Base-by-base conservation (phyloP, 768 basidiomycete species). In the Hydnum rufescens region DNA sequence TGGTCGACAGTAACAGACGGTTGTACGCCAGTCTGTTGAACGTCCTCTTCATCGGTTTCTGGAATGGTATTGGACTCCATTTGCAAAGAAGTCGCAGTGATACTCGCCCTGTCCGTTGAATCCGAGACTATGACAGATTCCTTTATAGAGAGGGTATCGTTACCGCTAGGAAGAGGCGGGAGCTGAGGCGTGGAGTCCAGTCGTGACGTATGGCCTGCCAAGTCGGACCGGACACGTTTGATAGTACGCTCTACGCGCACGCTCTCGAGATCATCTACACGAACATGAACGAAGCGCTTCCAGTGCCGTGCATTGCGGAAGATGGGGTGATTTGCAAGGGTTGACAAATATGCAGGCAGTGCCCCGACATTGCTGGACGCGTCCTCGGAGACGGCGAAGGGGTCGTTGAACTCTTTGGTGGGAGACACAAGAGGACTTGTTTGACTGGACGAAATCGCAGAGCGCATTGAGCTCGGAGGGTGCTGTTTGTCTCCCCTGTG, bases 211-310 rank as follows among this genome's bases (percentile, higher is more conserved):
- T 89, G 85, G 6, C 78, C 78, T 5, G 82, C 84, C 22, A 87
- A 68, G 66, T 92, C 88, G 43, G 82, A 86, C 52, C 85, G 70
- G 19, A 86, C 83, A 28, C 84, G 77, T 68, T 88, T 87, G 66
- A 90, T 82, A 3, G 87, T 82, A 57, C 85, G 73, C 67, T 90
- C 86, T 36, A 83, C 78, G 42, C 87, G 77, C 4, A 80, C 79
- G 58, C 85, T 88, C 68, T 90, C 80, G 49, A 92, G 65, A 64
- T 93, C 89, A 60, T 92, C 88, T 2, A 78, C 81, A 53, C 88
- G 74, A 4, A 89, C 84, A 44, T 78, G 71, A 52, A 90, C 81
- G 59, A 93, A 93, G 16, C 80, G 75, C 61, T 80, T 82, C 88
- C 88, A 93, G 1, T 76, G 69, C 42, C 78, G 73, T 19, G 77